phyloP scores from a whole-genome alignment of 176 grass and related monocot species.

The Avena insularis region DNA sequence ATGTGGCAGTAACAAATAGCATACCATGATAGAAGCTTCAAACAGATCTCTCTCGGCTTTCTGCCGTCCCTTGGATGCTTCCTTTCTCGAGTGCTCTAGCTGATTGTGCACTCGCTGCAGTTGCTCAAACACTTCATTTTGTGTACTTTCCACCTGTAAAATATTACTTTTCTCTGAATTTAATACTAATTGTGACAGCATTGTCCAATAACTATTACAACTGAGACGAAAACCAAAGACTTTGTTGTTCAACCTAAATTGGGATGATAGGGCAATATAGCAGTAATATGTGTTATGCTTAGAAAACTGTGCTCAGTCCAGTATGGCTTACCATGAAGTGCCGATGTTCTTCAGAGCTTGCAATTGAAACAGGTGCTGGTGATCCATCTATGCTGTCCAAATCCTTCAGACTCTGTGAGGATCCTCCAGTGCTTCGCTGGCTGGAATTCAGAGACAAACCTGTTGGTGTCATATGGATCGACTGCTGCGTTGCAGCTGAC shows the following conservation, averaged over 20 bases:
- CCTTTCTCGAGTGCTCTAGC: conserved; percentile 44
- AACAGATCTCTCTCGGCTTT: conserved; percentile 54
- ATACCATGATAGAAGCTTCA: conserved; percentile 58
- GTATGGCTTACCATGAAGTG: conserved; percentile 43
- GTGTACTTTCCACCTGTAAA: conserved; percentile 39
- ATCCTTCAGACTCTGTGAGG: conserved; percentile 8
- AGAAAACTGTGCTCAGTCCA: not conserved
- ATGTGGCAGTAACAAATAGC: not conserved
- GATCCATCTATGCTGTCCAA: conserved; percentile 29
- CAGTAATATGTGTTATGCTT: not conserved
- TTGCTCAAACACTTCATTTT: conserved; percentile 43
- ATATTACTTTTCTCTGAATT: conserved; percentile 8
- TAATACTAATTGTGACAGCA: not conserved
- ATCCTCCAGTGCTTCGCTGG: conserved; percentile 25
- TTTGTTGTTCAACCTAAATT: conserved; percentile 12
- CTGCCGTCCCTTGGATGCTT: conserved; percentile 61
- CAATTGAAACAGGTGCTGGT: conserved; percentile 24
- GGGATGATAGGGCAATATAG: not conserved
- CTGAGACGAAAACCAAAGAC: not conserved
- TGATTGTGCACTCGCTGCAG: conserved; percentile 44
- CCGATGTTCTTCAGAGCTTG: conserved; percentile 29
- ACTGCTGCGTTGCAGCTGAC: not conserved
- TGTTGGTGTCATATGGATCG: not conserved
- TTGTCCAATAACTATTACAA: not conserved
- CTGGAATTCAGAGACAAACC: conserved; percentile 35